phyloP scores from a whole-genome alignment of 768 basidiomycete species.

The Cantharellus cinnabarinus region DNA sequence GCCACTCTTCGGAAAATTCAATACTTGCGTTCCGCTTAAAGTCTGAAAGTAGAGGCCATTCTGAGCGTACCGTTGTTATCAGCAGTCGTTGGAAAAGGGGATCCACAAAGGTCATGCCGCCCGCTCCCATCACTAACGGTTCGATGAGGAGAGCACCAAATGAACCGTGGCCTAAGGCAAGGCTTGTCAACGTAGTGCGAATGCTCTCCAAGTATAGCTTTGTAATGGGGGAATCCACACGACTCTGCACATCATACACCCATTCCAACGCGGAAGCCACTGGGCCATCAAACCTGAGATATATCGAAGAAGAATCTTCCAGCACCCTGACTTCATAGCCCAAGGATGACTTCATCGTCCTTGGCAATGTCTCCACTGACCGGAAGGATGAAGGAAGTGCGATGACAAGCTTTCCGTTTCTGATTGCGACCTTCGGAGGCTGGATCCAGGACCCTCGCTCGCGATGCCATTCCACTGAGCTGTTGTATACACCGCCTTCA shows the following conservation, averaged over 20 bases:
- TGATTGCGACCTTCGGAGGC: slow-evolving; percentile 56
- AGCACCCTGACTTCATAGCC: background rate
- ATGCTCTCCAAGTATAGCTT: slow-evolving; percentile 42
- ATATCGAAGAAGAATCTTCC: background rate
- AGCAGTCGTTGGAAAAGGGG: slow-evolving; percentile 85
- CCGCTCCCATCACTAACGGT: slow-evolving; percentile 84
- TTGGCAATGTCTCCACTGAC: background rate
- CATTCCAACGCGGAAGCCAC: slow-evolving; percentile 29
- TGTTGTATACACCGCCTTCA: slow-evolving; percentile 54
- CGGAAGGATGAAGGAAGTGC: slow-evolving; percentile 23
- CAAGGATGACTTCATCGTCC: too few relatives aligned
- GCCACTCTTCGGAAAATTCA: slow-evolving; percentile 20
- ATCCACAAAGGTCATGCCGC: slow-evolving; percentile 94
- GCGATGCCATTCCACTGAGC: slow-evolving; percentile 84
- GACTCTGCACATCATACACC: slow-evolving; percentile 48
- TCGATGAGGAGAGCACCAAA: slow-evolving; percentile 65
- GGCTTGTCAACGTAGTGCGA: slow-evolving; percentile 25
- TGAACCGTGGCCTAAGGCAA: slow-evolving; percentile 20
- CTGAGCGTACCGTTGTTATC: slow-evolving; percentile 52
- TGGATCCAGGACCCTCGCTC: slow-evolving; percentile 90
- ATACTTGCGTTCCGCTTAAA: too few relatives aligned
- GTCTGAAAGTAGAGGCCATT: background rate
- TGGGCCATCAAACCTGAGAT: background rate
- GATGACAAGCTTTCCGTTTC: slow-evolving; percentile 34
- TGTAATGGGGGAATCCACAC: slow-evolving; percentile 43